Evolutionary conservation across 345 rosid genomes (phyloP).

Genomic region (Geranium brycei): DNA sequence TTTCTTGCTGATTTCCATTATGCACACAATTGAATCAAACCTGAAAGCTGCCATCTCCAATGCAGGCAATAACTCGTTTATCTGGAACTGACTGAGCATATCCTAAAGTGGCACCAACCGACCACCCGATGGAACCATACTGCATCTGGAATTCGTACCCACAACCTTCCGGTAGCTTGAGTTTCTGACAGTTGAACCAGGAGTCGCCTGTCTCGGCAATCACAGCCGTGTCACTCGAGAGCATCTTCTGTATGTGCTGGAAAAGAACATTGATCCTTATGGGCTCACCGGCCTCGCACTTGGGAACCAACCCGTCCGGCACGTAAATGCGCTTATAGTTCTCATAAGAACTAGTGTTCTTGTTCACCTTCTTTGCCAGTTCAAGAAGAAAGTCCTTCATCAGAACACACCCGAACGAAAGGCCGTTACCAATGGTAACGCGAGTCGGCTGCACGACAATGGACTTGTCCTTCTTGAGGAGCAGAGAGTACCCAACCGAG

Average conservation of each 20-base stretch:
- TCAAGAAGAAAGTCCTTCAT: conserved; percentile 12
- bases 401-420: conserved; percentile 12
- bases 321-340: conserved; percentile 12
- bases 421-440: conserved; percentile 10
- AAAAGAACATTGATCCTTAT: conserved; percentile 8
- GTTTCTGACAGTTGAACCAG: conserved; percentile 17
- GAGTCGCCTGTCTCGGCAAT: conserved; percentile 19
- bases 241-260: conserved; percentile 7
- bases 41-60: conserved; percentile 10
- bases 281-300: conserved; percentile 8
- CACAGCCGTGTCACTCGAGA: conserved; percentile 9
- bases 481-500: conserved; percentile 7
- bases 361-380: conserved; percentile 11
- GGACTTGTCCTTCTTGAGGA: conserved; percentile 12
- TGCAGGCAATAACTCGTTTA: conserved; percentile 1
- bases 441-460: conserved; percentile 12
- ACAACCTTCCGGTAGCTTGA: conserved; percentile 10
- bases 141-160: conserved; percentile 18
- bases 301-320: conserved; percentile 6
- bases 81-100: conserved; percentile 14
- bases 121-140: conserved; percentile 17
- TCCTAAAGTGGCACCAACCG: conserved; percentile 15
- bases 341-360: conserved; percentile 7
- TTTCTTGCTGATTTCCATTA: no score
- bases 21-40: neutral